Evolutionary conservation across 305 asterid species (phyloP).

Genomic region (Fraxinus greggii): DNA sequence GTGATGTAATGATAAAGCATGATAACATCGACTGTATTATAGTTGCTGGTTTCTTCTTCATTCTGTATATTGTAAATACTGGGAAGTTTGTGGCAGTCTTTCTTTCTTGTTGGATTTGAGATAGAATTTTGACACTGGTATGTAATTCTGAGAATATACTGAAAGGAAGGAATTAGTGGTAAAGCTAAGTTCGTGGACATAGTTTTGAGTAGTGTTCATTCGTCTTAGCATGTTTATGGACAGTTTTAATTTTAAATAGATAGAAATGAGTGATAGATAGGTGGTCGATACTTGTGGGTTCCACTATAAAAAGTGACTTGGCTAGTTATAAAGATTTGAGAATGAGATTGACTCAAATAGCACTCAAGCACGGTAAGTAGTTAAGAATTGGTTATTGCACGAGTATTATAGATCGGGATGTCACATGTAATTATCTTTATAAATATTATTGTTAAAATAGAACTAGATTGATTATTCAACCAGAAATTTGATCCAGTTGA

Average conservation of each 20-base stretch:
- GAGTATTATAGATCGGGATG: background rate
- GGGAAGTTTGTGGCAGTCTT: background rate
- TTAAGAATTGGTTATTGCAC: background rate
- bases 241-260: too few species aligned
- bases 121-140: background rate
- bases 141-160: background rate
- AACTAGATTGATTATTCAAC: background rate
- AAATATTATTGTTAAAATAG: background rate
- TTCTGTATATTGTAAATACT: slow-evolving; percentile 9
- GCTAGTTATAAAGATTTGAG: background rate
- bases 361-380: background rate
- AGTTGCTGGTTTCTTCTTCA: slow-evolving; percentile 10
- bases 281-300: too few species aligned
- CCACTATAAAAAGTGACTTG: background rate
- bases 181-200: background rate
- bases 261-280: too few species aligned
- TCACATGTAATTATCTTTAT: too few species aligned
- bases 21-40: slow-evolving; percentile 13
- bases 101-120: background rate
- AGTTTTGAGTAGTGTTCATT: background rate
- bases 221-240: background rate
- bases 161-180: slow-evolving; percentile 1
- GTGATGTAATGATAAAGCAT: slow-evolving; percentile 28
- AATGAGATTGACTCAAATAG: background rate
- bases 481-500: background rate